Evolutionary conservation across 495 filamentous ascomycete species (phyloP).

Genomic region (Aspergillus cristatus): DNA sequence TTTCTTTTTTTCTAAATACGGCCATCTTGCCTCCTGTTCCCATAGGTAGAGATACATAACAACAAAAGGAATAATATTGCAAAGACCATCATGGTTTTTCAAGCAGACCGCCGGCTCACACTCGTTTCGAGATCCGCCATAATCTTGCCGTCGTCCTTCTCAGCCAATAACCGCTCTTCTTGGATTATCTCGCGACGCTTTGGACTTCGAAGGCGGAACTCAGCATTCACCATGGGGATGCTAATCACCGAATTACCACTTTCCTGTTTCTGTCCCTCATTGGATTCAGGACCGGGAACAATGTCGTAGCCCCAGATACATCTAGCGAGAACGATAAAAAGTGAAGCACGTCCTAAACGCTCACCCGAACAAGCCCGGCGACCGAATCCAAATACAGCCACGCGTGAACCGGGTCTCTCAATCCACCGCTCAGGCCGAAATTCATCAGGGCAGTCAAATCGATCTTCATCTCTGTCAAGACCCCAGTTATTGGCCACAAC

Average conservation of each 20-base stretch:
- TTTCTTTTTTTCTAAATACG: no score
- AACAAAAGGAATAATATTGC: no score
- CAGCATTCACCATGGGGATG: conserved; percentile 4
- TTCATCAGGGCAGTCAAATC: conserved; percentile 22
- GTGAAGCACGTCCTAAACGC: conserved; percentile 37
- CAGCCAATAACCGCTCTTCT: background rate
- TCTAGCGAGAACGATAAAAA: conserved; percentile 36
- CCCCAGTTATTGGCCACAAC: conserved; percentile 34
- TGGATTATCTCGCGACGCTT: background rate
- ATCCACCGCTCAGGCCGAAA: conserved; percentile 36
- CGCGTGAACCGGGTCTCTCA: conserved; percentile 11
- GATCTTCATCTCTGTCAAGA: conserved; percentile 29
- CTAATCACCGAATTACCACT: no score
- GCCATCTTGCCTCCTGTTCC: no score
- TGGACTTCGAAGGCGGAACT: background rate
- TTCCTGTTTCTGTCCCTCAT: no score
- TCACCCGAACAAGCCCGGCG: conserved; percentile 27
- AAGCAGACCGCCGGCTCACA: no score
- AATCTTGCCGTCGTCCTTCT: no score
- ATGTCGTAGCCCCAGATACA: conserved; percentile 47
- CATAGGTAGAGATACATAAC: no score
- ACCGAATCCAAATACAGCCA: conserved; percentile 21
- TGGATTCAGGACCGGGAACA: no score
- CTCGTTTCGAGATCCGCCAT: no score
- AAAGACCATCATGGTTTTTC: no score